phyloP scores from a whole-genome alignment of 2,329 filamentous ascomycete species.

The Ceratocystis cacaofunesta region DNA sequence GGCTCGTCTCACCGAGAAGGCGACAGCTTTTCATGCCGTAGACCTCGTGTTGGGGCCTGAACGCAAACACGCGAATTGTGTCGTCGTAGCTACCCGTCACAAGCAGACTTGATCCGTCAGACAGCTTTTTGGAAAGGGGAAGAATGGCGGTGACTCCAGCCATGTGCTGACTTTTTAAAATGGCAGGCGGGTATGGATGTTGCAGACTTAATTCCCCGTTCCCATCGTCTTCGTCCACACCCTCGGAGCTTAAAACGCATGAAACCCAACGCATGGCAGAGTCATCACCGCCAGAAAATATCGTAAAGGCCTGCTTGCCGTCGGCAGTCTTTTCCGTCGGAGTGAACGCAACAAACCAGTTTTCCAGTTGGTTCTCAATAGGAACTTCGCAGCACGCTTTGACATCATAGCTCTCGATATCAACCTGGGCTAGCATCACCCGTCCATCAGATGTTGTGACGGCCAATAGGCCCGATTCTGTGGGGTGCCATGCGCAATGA shows the following conservation, averaged over 20 bases:
- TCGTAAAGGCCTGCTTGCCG: slow-evolving; percentile 23
- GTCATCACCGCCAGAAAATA: slow-evolving; percentile 67
- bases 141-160: slow-evolving; percentile 82
- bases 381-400: slow-evolving; percentile 26
- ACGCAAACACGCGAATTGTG: slow-evolving; percentile 50
- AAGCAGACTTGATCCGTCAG: slow-evolving; percentile 40
- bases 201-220: slow-evolving; percentile 15
- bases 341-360: slow-evolving; percentile 57
- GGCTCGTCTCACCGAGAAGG: slow-evolving; percentile 46
- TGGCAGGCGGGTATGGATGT: slow-evolving; percentile 21
- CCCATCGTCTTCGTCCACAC: slow-evolving; percentile 16
- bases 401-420: slow-evolving; percentile 27
- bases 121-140: slow-evolving; percentile 37
- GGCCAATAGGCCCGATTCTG: slow-evolving; percentile 39
- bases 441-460: slow-evolving; percentile 56
- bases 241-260: slow-evolving; percentile 19
- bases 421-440: slow-evolving; percentile 41
- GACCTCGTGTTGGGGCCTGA: slow-evolving; percentile 29
- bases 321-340: slow-evolving; percentile 20
- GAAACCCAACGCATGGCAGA: slow-evolving; percentile 39
- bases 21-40: slow-evolving; percentile 31
- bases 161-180: slow-evolving; percentile 41
- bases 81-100: slow-evolving; percentile 92
- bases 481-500: slow-evolving; percentile 60
- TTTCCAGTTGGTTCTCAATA: slow-evolving; percentile 45